Evolutionary conservation across 768 basidiomycete genomes (phyloP), one percentile per base, ranked within the genome.

Genomic region (Multifurca ochricompacta): DNA sequence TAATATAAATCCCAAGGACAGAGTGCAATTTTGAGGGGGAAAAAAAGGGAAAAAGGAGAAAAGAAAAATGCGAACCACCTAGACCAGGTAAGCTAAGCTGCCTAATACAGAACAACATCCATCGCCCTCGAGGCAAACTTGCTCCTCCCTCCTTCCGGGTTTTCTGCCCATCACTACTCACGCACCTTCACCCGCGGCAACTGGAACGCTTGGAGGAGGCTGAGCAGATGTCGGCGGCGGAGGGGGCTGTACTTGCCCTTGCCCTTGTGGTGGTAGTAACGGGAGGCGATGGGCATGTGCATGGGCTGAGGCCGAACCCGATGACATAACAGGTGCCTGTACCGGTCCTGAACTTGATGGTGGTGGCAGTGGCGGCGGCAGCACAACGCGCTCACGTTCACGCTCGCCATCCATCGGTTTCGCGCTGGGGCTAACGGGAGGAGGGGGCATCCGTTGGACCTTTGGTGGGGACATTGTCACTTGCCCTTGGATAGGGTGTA

Each of bases 351-450:
- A 37, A 19, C 45, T 3, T 7, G 44, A 27, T 6, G 36, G 50
- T 6, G 40, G 39, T 13, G 48, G 16, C 3, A 44, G 25, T 1
- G 48, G 40, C 31, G 18, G 53, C 1, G 37, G 54, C 5, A 47
- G 35, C 6, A 56, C 48, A 7, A 50, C 39, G 25, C 54, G 58
- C 18, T 46, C 57, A 7, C 56, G 56, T 11, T 59, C 57, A 10
- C 56, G 51, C 4, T 47, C 56, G 1, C 54, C 58, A n/a, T 56
- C 58, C 54, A 51, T 48, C 34, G 60, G 60, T n/a, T 59, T 54
- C 37, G 45, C 37, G 39, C 53, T 44, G 5, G 53, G 52, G 32
- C 53, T 54, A 23, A 44, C 36, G 19, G 52, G 53, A 0, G 51
- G 53, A 18, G 46, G 46, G 10, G 30, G 48, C 48, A 53, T 34